These are phyloP conservation scores for Rhynchosporium graminicola DNA, from an alignment of 2,329 filamentous ascomycete genomes.

Conservation along the genomic window DNA sequence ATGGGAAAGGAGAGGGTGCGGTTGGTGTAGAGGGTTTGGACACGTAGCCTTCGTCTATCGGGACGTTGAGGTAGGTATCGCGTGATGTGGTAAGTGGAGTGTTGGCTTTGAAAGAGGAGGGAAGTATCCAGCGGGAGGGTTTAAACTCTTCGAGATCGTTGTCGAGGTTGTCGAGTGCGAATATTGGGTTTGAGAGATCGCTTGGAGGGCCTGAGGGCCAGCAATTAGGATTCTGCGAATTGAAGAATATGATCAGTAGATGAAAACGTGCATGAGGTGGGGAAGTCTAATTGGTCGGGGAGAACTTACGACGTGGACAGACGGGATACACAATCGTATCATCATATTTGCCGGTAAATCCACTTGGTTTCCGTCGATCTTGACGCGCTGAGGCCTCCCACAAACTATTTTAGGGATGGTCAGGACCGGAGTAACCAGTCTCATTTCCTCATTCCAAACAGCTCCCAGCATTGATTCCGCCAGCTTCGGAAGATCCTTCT, in stretches of 20 bases:
- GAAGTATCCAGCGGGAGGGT: conserved; percentile 68
- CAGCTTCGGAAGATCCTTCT: conserved; percentile 62
- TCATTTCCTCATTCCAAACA: conserved; percentile 74
- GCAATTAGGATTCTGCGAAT: conserved; percentile 59
- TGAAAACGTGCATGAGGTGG: no score
- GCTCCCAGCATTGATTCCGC: conserved; percentile 70
- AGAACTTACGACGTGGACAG: conserved; percentile 51
- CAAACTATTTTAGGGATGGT: conserved; percentile 68
- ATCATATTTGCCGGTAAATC: conserved; percentile 57
- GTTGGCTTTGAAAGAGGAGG: not conserved
- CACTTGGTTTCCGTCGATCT: conserved; percentile 57
- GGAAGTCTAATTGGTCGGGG: no score
- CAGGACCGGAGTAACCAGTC: conserved; percentile 69
- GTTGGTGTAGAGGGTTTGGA: conserved; percentile 1
- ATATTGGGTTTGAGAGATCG: conserved; percentile 40
- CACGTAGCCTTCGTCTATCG: conserved; percentile 3
- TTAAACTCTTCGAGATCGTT: conserved; percentile 67
- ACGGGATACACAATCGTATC: conserved; percentile 58
- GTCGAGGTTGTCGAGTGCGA: conserved; percentile 24
- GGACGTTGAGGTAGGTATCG: not conserved
- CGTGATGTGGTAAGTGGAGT: not conserved
- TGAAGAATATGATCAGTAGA: no score
- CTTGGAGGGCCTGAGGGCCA: conserved; percentile 56
- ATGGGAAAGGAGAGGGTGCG: not conserved
- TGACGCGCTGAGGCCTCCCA: conserved; percentile 53